A percentile compares a stretch with the other conserved stretches of the same genome.
Evolutionary conservation across 2,329 filamentous ascomycete species (phyloP).

Genomic region (Cladosporium colombiae): DNA sequence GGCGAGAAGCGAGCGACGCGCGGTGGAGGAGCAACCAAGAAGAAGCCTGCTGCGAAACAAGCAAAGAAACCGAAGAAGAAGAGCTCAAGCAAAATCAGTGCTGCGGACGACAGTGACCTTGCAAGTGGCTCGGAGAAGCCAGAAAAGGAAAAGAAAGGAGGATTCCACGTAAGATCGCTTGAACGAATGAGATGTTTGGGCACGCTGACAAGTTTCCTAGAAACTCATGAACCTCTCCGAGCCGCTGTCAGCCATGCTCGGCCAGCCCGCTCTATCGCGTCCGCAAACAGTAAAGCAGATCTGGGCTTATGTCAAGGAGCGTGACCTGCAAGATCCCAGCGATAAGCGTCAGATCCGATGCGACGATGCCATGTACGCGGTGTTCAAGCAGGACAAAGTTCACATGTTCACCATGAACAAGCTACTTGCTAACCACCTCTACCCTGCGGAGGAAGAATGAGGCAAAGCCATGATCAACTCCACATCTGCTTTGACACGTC

Average conservation of each 20-base stretch:
- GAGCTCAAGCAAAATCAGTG: conserved; percentile 69
- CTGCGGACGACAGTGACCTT: conserved; percentile 77
- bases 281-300: conserved; percentile 95
- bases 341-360: conserved; percentile 93
- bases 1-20: conserved; percentile 72
- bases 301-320: conserved; percentile 90
- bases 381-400: conserved; percentile 87
- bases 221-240: conserved; percentile 76
- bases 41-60: conserved; percentile 60
- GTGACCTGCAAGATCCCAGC: conserved; percentile 83
- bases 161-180: conserved; percentile 70
- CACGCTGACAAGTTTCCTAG: conserved; percentile 30
- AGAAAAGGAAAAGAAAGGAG: conserved; percentile 74
- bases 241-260: conserved; percentile 68
- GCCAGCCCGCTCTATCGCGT: conserved; percentile 78
- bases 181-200: neutral
- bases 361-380: conserved; percentile 85
- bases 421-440: conserved; percentile 84
- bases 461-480: neutral
- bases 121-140: conserved; percentile 57
- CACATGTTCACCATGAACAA: conserved; percentile 99
- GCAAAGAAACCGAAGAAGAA: conserved; percentile 72
- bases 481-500: neutral
- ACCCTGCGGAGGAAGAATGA: conserved; percentile 69
- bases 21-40: conserved; percentile 64